Base-by-base conservation (phyloP, 2,329 filamentous ascomycete genomes). In the Alternaria sp. region DNA sequence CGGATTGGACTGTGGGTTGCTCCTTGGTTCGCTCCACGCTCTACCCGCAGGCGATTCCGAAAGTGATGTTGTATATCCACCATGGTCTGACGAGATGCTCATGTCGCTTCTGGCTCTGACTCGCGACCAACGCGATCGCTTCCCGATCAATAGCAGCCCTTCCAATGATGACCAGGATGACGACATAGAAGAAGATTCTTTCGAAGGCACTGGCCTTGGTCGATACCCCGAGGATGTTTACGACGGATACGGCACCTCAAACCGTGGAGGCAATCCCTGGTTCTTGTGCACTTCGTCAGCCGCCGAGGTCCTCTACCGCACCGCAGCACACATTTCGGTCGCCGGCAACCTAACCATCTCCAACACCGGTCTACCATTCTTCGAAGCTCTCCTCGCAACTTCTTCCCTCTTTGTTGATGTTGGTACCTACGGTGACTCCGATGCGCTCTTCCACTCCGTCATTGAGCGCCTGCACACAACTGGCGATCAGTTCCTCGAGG, bases 171-270 rank as follows among this genome's bases (percentile, higher is more conserved):
- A 72, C 9, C 54, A 64, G 4, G 67, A 70, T 13, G 45, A 62
- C 1, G 59, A 65, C 4, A 23, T 50, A 17, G 62, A 67, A 1
- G 54, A 61, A 3, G 57, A 59, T 23, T 46, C 65, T 21, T 70
- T 76, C 13, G 54, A 71, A 54, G 81, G 79, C 40, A 77, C 76
- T 26, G 81, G 77, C 1, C 62, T 83, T 9, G 81, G 81, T 17
- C 75, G 81, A 47, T 83, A 83, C 62, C 80, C 81, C 1, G 81
- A 83, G 70, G 81, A 83, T 65, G 71, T 75, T 0, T 82, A 82
- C 67, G 72, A 81, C 66, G 80, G 80, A 17, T 79, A 80, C 62
- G 71, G 69, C 28, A 79, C 64, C 32, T 70, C 72, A 5, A 46
- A 57, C 12, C 67, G 63, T 11, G 73, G 69, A 46, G 80, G 80